Percentiles rank a stretch among this genome's conserved stretches.
Evolutionary conservation across 108 stramenopile species (phyloP).

Genomic region (Tribonema minus): DNA sequence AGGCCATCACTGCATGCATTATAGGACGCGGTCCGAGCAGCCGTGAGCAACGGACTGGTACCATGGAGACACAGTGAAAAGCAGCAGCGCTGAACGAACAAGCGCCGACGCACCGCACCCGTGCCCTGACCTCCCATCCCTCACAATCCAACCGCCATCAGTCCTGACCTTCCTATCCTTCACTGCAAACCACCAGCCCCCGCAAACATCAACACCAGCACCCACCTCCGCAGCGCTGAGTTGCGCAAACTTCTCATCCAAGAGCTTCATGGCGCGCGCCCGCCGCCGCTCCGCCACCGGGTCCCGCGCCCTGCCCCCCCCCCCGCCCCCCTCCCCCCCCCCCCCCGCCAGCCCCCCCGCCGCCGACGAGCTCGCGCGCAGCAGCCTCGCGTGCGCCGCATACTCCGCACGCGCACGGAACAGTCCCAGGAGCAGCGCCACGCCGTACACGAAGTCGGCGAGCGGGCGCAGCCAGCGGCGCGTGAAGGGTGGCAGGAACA

Average conservation of each 20-base stretch:
- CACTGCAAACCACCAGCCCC: no score
- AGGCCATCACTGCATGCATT: no score
- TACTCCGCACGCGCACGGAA: slow-evolving; percentile 13
- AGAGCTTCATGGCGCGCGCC: slow-evolving; percentile 39
- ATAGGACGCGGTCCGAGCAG: no score
- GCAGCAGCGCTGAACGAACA: no score
- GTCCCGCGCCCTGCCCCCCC: slow-evolving; percentile 3
- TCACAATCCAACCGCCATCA: no score
- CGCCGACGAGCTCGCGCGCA: no score
- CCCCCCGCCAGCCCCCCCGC: background rate
- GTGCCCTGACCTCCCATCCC: no score
- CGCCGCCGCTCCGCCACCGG: slow-evolving; percentile 31
- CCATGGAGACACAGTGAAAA: no score
- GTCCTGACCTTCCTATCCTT: no score
- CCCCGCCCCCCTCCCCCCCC: background rate
- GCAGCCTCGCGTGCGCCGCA: background rate
- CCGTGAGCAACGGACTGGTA: no score
- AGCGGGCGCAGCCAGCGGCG: slow-evolving; percentile 8
- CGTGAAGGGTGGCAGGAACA: slow-evolving; percentile 6
- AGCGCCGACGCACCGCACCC: no score
- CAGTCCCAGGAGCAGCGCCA: slow-evolving; percentile 27
- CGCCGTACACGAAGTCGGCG: slow-evolving; percentile 35
- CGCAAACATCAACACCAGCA: no score
- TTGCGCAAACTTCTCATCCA: slow-evolving; percentile 43
- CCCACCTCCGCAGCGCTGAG: slow-evolving; percentile 13